Conservation (phyloP, 106 monocot species). For the Hemerocallis citrina region DNA sequence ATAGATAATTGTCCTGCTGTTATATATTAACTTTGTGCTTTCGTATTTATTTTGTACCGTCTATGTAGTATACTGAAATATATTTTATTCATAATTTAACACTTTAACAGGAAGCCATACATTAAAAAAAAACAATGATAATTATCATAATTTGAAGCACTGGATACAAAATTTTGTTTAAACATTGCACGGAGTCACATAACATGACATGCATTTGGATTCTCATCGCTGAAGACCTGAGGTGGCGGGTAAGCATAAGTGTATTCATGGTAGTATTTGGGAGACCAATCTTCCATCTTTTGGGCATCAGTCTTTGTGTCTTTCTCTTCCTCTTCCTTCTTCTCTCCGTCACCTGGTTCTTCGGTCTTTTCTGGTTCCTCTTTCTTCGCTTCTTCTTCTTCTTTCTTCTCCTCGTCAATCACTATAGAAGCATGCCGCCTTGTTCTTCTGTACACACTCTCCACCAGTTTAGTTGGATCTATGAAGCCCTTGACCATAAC, state of each 20-base stretch:
- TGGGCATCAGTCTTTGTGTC: not conserved
- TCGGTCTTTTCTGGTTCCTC: slow-evolving; percentile 10
- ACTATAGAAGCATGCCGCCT: slow-evolving; percentile 44
- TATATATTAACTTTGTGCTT: too few species aligned
- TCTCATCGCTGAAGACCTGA: slow-evolving; percentile 67
- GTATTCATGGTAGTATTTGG: slow-evolving; percentile 23
- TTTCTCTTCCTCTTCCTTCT: slow-evolving; percentile 4
- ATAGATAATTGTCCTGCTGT: too few species aligned
- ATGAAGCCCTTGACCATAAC: slow-evolving; percentile 56
- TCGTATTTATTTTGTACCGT: too few species aligned
- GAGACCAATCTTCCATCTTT: slow-evolving; percentile 33
- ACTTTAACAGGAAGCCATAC: too few species aligned
- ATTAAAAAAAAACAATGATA: too few species aligned
- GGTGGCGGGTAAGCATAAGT: slow-evolving; percentile 33
- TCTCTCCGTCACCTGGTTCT: slow-evolving; percentile 22
- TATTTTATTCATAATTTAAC: too few species aligned
- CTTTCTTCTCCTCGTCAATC: slow-evolving; percentile 20
- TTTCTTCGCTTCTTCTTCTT: slow-evolving; percentile 21
- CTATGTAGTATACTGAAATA: too few species aligned
- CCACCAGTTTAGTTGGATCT: slow-evolving; percentile 48
- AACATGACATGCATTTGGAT: slow-evolving; percentile 72
- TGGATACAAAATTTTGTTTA: too few species aligned
- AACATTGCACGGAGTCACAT: slow-evolving; percentile 16
- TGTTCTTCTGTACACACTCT: slow-evolving; percentile 51
- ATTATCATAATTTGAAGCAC: too few species aligned